Evolutionary conservation across 1,139 yeast genomes (phyloP), one percentile per base, ranked within the genome.

Genomic region (Hemisphaericaspora xylofermentans): DNA sequence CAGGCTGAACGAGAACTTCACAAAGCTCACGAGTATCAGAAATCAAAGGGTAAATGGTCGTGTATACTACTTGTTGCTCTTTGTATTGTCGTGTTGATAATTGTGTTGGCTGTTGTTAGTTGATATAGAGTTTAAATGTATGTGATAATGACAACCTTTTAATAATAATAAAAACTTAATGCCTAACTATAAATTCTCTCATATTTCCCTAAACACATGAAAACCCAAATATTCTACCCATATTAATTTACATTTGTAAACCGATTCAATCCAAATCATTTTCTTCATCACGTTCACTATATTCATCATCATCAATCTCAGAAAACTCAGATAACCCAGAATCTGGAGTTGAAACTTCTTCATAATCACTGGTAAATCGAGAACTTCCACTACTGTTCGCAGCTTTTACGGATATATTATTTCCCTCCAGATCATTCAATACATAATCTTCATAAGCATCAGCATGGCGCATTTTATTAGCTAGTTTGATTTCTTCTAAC

Each of bases 21-120:
- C 9, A 80, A 80, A 53, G 96, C 96, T 3, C 79, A 88, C 48
- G 81, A 82, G 43, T 83, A 86, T 52, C 96, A 88, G 58, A 73
- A 75, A 49, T 63, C 70, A 43, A 80, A 80, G 51, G 76, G 89
- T 5, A 84, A 80, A 56, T 88, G 95, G 83, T 78, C 87, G 24
- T 82, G 88, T 57, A 74, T 83, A 14, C 52, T 83, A 17, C 63
- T 88, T 43, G 64, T 80, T 14, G 76, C 72, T 1, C 56, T 72
- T 36, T 57, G 67, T 40, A 57, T 72, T 5, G 52, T 71, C 41
- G 64, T 68, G 21, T 57, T 71, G 49, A 52, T 71, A 2, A 47
- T 71, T 17, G 71, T 72, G 2, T 56, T 72, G 42, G 69, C 67
- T 0, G 69, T 68, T 2, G 41, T 71, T 6, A 69, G 74, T 48